Evolutionary conservation across 257 asterid genomes (phyloP), one percentile per base, ranked within the genome.

Genomic region (Anisodus acutangulus): DNA sequence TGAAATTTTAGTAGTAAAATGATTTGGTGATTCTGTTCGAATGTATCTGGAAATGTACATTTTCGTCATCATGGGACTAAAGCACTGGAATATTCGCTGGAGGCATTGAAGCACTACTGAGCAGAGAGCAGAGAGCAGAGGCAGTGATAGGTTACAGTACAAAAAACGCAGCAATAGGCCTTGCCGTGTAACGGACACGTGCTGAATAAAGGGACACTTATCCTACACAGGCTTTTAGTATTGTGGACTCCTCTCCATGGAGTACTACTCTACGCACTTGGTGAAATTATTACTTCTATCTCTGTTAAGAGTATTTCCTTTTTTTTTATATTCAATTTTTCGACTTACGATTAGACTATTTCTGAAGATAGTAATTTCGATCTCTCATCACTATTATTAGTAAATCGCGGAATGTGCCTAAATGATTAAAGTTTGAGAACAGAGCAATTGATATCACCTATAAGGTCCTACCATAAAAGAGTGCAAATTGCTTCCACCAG

Each of bases 171-270:
- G 81, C 22, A 22, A 7, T n/a, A 57, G 91, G 81, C 83, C 89
- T 90, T 92, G 91, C 89, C 88, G 88, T 84, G 86, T 88, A 92
- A 89, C 88, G 90, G 86, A 85, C 90, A 87, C 88, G 90, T 88
- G 92, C 76, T 79, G 22, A 69, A 78, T 81, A 66, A 15, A 66
- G 81, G 76, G 84, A 60, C 60, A 80, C 35, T 82, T 83, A 85
- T 88, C 83, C 79, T 86, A 66, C 78, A 88, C 89, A 88, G 76
- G 83, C 12, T 49, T 78, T 49, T 72, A 68, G 58, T 78, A 37
- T 79, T 79, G 74, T 45, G 83, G 83, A 85, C 84, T 41, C 82
- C 72, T 0, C 26, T 22, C 26, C 26, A 22, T 22, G 26, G 26
- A 0, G 26, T 22, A 22, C 26, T 90, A 87, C 90, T 79, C 41